A percentile compares a stretch with the other conserved stretches of the same genome.
phyloP scores from a whole-genome alignment of 352 stramenopile species.

The Plasmopara viticola region DNA sequence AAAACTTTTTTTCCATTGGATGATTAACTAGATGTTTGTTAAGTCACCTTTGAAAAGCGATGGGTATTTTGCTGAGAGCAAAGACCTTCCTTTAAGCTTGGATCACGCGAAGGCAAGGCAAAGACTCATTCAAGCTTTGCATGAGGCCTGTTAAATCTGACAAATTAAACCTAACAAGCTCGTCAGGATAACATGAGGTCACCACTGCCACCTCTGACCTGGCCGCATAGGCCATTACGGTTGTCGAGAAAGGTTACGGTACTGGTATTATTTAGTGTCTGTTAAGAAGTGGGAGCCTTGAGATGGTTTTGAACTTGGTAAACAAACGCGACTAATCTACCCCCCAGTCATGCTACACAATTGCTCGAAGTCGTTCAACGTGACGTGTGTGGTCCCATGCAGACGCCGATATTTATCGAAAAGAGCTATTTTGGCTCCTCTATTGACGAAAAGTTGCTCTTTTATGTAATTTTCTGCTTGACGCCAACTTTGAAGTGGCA shows the following conservation, averaged over 20 bases:
- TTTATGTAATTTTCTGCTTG: background rate
- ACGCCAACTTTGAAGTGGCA: background rate
- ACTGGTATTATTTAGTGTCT: background rate
- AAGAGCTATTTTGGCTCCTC: background rate
- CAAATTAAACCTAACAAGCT: too few species aligned
- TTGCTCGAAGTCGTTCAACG: background rate
- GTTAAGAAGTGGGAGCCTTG: background rate
- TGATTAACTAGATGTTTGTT: too few species aligned
- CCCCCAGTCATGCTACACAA: background rate
- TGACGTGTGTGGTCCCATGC: background rate
- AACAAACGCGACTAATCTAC: background rate
- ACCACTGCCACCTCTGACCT: background rate
- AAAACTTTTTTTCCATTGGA: too few species aligned
- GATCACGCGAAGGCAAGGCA: too few species aligned
- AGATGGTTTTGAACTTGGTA: background rate
- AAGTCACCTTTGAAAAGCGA: too few species aligned
- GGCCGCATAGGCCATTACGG: background rate
- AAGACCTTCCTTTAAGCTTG: background rate
- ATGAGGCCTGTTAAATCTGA: background rate
- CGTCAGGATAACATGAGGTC: background rate
- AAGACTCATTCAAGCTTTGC: background rate
- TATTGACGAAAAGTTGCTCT: background rate
- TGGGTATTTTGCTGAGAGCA: too few species aligned
- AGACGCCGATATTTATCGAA: background rate
- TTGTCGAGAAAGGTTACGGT: constrained; percentile 1